Base-by-base conservation (phyloP, 257 asterid genomes). In the Fraxinus anomala region DNA sequence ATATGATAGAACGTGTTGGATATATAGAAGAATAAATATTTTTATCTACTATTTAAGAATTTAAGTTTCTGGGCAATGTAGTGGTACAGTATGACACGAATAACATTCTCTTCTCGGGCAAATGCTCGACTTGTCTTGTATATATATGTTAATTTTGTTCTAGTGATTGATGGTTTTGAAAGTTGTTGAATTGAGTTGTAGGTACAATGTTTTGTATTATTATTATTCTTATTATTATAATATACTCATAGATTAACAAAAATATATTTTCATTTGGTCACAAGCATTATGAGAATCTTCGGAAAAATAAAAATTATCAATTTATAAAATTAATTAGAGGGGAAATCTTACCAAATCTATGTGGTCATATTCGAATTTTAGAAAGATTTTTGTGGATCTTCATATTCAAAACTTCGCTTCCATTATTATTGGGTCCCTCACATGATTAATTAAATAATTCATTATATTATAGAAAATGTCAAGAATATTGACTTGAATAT, bases 301-400 rank as follows among this genome's bases (percentile, higher is more conserved):
- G 73, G 56, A 73, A 82, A 73, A 73, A 68, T 37, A 26, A 77
- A 77, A 81, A 73, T 47, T 39, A 59, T 42, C 21, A 44, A 54
- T 21, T 77, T 40, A 75, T 70, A 81, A 77, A 42, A 65, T 42
- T 67, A 75, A 75, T 36, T 17, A 30, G 56, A 70, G 11, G 68
- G 13, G 75, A 83, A 86, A 89, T 90, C 91, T 83, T 69, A 80
- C 77, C 70, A 83, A 82, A 90, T 87, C 93, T 80, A 82, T 79
- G 80, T 79, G 73, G 83, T 79, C 76, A 77, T 78, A 49, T 82
- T 51, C 59, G 83, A 72, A 74, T 77, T 75, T 83, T 78, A 33
- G 83, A 49, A 86, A 79, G 86, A 86, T 82, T 78, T 81, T 70
- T 73, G 51, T 72, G 79, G 78, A 81, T 76, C 80, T 28, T 42